These are phyloP conservation scores for Colletotrichum sp. DNA, from an alignment of 2,329 filamentous ascomycete genomes.

Conservation along the genomic window DNA sequence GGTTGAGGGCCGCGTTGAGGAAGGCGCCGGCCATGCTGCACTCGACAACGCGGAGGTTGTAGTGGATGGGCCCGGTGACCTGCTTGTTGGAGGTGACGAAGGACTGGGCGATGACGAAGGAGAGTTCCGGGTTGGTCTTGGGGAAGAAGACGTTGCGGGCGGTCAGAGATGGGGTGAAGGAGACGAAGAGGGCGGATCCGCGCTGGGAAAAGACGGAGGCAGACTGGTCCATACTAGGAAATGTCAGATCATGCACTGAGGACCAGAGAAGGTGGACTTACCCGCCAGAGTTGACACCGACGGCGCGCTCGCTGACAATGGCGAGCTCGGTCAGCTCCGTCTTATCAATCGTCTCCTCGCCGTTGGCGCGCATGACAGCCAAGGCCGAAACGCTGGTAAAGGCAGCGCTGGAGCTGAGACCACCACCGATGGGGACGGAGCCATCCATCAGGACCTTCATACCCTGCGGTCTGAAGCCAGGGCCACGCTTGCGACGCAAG, in stretches of 20 bases:
- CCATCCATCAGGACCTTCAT: conserved; percentile 93
- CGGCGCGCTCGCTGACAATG: conserved; percentile 90
- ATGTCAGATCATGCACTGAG: background rate
- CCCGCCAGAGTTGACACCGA: conserved; percentile 96
- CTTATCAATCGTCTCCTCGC: conserved; percentile 80
- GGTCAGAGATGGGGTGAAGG: conserved; percentile 80
- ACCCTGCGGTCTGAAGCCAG: conserved; percentile 69
- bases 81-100: conserved; percentile 96
- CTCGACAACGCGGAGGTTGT: conserved; percentile 96
- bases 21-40: conserved; percentile 85
- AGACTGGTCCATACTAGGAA: conserved; percentile 87
- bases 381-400: conserved; percentile 91
- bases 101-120: conserved; percentile 92
- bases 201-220: conserved; percentile 92
- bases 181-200: conserved; percentile 87
- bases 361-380: conserved; percentile 86
- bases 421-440: conserved; percentile 88
- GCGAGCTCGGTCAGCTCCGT: conserved; percentile 90
- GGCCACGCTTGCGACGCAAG: conserved; percentile 67
- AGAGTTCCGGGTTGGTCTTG: conserved; percentile 79
- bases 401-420: conserved; percentile 90
- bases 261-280: conserved; percentile 44
- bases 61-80: conserved; percentile 90
- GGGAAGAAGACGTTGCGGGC: conserved; percentile 84
- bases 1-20: conserved; percentile 63